Conservation (phyloP, 139 green algal genomes). For the Medakamo hakoo region DNA sequence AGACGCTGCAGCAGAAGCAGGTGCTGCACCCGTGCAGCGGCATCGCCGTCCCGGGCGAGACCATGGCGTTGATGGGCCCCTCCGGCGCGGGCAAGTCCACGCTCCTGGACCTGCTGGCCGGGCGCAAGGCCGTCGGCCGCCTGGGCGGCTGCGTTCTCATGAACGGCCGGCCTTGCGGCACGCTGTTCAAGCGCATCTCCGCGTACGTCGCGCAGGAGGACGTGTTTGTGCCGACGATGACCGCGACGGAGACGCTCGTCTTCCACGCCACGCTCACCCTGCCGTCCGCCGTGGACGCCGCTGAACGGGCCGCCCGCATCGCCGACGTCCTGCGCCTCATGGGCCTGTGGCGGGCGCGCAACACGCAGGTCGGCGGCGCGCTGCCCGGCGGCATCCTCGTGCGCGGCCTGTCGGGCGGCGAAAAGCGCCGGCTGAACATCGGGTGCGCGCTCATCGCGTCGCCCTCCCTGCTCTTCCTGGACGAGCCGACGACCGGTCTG, state of each 20-base stretch:
- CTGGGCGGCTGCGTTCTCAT: conserved; percentile 38
- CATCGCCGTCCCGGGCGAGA: neutral
- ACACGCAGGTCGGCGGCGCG: neutral
- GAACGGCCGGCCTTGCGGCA: conserved; percentile 35
- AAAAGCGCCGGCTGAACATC: conserved; percentile 57
- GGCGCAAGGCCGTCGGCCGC: conserved; percentile 26
- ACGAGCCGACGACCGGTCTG: conserved; percentile 67
- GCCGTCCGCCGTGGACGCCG: neutral
- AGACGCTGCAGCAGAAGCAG: neutral
- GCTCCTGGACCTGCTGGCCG: conserved; percentile 20
- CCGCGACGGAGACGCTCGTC: neutral
- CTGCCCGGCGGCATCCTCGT: conserved; percentile 5
- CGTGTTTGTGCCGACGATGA: neutral
- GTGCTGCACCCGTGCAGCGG: neutral
- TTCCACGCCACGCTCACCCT: neutral
- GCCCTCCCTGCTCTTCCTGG: conserved; percentile 64
- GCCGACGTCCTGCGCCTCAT: neutral
- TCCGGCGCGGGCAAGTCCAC: conserved; percentile 23
- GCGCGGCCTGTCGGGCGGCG: conserved; percentile 31
- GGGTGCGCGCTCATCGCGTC: conserved; percentile 53
- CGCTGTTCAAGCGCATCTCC: conserved; percentile 31
- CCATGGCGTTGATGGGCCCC: conserved; percentile 26
- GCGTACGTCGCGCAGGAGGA: conserved; percentile 26
- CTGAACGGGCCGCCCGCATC: neutral
- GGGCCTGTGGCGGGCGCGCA: neutral